These are phyloP conservation scores for Umbelopsis sp. DNA, from an alignment of 192 early-diverging fungal genomes.

Conservation along the genomic window DNA sequence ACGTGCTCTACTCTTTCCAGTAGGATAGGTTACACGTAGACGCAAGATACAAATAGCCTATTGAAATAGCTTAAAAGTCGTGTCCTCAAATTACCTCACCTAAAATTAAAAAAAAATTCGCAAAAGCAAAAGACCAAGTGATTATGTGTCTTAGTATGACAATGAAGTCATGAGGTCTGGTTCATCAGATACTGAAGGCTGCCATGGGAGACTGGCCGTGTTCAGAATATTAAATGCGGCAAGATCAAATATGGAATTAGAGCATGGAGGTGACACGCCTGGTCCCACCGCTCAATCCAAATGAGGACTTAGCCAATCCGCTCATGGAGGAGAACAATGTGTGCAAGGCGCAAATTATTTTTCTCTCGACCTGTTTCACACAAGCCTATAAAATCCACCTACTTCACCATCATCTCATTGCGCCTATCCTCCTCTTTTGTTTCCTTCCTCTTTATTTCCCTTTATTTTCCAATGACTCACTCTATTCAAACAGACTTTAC, in stretches of 20 bases:
- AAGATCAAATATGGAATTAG: too few species aligned
- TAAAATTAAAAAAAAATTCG: too few species aligned
- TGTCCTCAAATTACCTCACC: too few species aligned
- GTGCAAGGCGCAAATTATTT: slow-evolving; percentile 7
- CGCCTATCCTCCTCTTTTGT: neutral
- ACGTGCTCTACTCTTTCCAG: neutral
- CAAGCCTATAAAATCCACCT: neutral
- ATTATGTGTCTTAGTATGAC: too few species aligned
- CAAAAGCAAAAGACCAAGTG: too few species aligned
- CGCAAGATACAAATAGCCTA: neutral
- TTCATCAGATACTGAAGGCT: too few species aligned
- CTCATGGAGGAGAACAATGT: slow-evolving; percentile 21
- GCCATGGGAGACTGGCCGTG: too few species aligned
- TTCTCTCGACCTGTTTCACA: slow-evolving; percentile 11
- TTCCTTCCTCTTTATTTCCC: neutral
- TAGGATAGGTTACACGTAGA: slow-evolving; percentile 13
- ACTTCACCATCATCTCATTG: neutral
- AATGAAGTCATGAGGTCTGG: too few species aligned
- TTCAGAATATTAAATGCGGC: too few species aligned
- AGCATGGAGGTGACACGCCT: too few species aligned
- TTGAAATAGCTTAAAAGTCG: neutral
- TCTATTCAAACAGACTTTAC: slow-evolving; percentile 14
- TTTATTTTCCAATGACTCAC: slow-evolving; percentile 2
- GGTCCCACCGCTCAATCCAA: neutral
- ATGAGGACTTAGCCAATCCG: slow-evolving; percentile 21